These are phyloP conservation scores for Xylaria sp. DNA, from an alignment of 2,329 filamentous ascomycete species.

Conservation along the genomic window DNA sequence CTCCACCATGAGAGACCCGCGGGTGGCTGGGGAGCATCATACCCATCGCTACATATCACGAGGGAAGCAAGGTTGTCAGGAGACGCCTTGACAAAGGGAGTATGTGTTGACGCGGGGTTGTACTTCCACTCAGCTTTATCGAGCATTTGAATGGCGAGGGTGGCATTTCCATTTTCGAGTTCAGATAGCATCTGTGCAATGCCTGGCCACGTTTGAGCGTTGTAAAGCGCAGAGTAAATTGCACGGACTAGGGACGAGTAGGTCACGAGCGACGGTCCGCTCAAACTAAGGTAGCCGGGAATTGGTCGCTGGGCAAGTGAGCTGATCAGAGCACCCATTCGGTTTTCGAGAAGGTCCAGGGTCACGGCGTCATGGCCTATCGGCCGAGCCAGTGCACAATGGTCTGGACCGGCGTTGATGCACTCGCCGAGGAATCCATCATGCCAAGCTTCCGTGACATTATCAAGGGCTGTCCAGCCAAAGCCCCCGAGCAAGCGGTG, in stretches of 20 bases:
- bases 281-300: conserved; percentile 34
- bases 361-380: conserved; percentile 30
- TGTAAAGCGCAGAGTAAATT: conserved; percentile 42
- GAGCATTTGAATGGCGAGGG: conserved; percentile 37
- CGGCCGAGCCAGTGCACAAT: conserved; percentile 41
- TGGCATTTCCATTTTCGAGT: conserved; percentile 42
- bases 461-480: conserved; percentile 44
- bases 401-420: conserved; percentile 40
- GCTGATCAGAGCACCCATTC: conserved; percentile 37
- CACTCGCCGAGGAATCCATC: conserved; percentile 49
- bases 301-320: conserved; percentile 37
- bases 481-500: conserved; percentile 43
- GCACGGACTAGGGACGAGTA: conserved; percentile 38
- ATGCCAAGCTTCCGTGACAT: conserved; percentile 44
- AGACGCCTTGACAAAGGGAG: conserved; percentile 28
- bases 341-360: conserved; percentile 33
- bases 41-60: conserved; percentile 44
- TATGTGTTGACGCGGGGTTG: conserved; percentile 35
- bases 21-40: conserved; percentile 38
- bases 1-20: conserved; percentile 42
- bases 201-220: conserved; percentile 38
- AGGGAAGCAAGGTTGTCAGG: conserved; percentile 37
- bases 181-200: conserved; percentile 39
- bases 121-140: conserved; percentile 38
- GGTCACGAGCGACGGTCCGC: conserved; percentile 42